Base-by-base conservation (phyloP, 2,329 filamentous ascomycete genomes). In the Hypocreales sp. region DNA sequence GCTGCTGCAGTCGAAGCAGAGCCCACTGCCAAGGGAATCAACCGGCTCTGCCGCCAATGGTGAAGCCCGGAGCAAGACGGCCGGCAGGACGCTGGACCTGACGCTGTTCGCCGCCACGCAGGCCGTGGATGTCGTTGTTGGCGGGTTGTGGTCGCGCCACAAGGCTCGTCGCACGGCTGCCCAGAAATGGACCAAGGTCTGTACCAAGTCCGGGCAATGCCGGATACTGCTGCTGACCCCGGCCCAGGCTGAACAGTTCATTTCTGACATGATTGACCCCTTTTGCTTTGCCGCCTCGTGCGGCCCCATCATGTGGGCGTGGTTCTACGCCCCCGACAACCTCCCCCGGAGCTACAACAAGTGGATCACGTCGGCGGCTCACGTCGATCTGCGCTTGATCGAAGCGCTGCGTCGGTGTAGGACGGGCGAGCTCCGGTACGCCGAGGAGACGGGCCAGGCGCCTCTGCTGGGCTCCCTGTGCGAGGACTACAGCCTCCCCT, bases 221-320 rank as follows among this genome's bases (percentile, higher is more conserved):
- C 33, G 48, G 7, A 7, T 20, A 10, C 7, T 20, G 7, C 10
- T 20, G 18, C 26, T 22, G n/a, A 22, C 11, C 8, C 20, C 34
- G 25, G 8, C 18, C 34, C 22, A 51, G 50, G 23, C 33, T 11
- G 50, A 56, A 29, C 35, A 50, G 25, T 32, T 50, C 21, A 33
- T 57, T 15, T 54, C 55, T 19, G 42, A 36, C 5, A 39, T 53
- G 22, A 40, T 70, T n/a, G 78, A 87, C 43, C 68, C 79, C 4
- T 53, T 67, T 5, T 54, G 86, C 12, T 92, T 92, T 48, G 71
- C 77, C 24, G 49, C 64, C 19, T 84, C 79, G 13, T 73, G 69
- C 21, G 77, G 74, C 14, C 55, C 81, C 20, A 75, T 92, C 38
- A 92, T 92, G 83, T 87, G 80, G 77, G 68, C 80, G 12, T 92